Percentiles rank a stretch among this genome's conserved stretches.
Conservation (phyloP, 2,329 filamentous ascomycete species). For the Teratosphaeria gauchensis region DNA sequence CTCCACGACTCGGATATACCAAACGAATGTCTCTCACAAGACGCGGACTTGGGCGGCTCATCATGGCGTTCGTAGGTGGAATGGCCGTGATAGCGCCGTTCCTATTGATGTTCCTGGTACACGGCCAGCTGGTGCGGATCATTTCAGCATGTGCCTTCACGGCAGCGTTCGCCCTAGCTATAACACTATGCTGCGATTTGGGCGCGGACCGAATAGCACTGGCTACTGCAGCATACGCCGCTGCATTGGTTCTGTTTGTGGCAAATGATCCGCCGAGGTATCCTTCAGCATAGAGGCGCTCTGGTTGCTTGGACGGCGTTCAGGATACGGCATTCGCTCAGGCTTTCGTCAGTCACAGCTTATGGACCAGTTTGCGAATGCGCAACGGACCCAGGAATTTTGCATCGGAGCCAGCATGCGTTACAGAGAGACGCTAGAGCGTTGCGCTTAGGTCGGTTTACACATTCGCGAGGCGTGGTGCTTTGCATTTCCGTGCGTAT, state of each 20-base stretch:
- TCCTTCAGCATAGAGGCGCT: not conserved
- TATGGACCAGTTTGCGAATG: too few relatives aligned
- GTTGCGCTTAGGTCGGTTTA: not conserved
- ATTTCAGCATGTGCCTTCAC: constrained; percentile 6
- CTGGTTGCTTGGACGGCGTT: not conserved
- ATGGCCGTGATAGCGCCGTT: constrained; percentile 8
- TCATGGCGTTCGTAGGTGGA: constrained; percentile 8
- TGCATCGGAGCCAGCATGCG: not conserved
- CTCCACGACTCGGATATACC: constrained; percentile 1
- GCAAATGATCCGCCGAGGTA: constrained; percentile 4
- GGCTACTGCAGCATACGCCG: constrained; percentile 9
- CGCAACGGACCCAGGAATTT: not conserved
- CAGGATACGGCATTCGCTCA: not conserved
- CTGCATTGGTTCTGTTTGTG: constrained; percentile 10
- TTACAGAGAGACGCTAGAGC: not conserved
- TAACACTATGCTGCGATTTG: constrained; percentile 5
- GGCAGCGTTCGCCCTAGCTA: constrained; percentile 4
- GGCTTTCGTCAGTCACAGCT: too few relatives aligned
- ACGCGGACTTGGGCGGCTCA: constrained; percentile 2
- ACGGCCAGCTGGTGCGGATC: constrained; percentile 4
- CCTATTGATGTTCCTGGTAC: constrained; percentile 6
- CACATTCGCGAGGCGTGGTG: not conserved
- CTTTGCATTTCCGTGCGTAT: not conserved
- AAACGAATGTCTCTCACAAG: constrained; percentile 1
- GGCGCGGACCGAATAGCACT: constrained; percentile 5